Evolutionary conservation across 129 eudicot species (phyloP).

Genomic region (Chrysanthemum seticuspe): DNA sequence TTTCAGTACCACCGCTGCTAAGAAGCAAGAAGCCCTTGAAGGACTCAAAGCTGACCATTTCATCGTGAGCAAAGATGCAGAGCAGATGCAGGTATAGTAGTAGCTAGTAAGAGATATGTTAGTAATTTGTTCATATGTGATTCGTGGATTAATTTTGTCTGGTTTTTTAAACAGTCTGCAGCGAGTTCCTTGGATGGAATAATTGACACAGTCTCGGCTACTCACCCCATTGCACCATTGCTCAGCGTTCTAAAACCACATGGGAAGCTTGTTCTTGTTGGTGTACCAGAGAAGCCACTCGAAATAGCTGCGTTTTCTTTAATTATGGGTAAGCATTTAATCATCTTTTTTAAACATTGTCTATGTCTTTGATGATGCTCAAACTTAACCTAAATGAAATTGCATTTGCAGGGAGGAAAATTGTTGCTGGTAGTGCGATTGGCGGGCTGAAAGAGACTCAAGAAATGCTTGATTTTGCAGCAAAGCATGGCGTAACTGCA

Average conservation of each 20-base stretch:
- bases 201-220: constrained; percentile 56
- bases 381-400: not conserved
- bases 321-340: constrained; percentile 30
- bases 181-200: constrained; percentile 47
- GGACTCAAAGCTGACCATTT: constrained; percentile 49
- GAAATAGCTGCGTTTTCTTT: constrained; percentile 43
- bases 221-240: constrained; percentile 47
- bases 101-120: not conserved
- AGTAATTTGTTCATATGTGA: not conserved
- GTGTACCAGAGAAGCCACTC: constrained; percentile 49
- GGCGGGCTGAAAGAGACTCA: constrained; percentile 57
- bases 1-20: constrained; percentile 42
- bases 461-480: constrained; percentile 56
- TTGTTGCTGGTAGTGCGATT: constrained; percentile 41
- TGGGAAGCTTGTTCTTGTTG: constrained; percentile 58
- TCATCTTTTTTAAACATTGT: not conserved
- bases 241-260: constrained; percentile 41
- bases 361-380: not conserved
- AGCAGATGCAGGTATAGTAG: constrained; percentile 38
- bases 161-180: constrained; percentile 30
- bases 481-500: constrained; percentile 40
- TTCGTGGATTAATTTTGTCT: not conserved
- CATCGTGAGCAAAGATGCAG: constrained; percentile 40
- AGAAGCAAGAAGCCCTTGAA: constrained; percentile 50
- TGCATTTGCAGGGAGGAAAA: constrained; percentile 37